These are phyloP conservation scores for Solanum lignicaule DNA, from an alignment of 257 asterid genomes.

Conservation along the genomic window DNA sequence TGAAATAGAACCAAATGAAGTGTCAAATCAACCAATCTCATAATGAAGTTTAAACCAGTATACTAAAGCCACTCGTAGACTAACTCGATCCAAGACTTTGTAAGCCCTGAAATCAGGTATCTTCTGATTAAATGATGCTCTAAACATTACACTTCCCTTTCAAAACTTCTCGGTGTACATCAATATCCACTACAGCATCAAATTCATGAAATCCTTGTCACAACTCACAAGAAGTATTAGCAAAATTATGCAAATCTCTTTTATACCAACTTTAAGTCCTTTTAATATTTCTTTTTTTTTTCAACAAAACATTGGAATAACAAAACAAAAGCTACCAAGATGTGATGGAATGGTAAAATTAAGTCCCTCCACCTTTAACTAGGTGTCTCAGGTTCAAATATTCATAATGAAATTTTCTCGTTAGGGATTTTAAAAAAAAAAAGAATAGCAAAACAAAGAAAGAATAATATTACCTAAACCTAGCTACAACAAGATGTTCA, in stretches of 20 bases:
- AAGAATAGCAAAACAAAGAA: not conserved
- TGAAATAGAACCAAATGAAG: slow-evolving; percentile 3
- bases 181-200: not conserved
- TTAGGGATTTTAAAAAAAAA: not conserved
- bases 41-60: not conserved
- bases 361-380: not conserved
- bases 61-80: not conserved
- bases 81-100: not conserved
- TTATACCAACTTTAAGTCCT: not conserved
- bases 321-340: not conserved
- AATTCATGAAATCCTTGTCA: not conserved
- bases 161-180: not conserved
- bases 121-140: not conserved
- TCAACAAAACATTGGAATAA: not conserved
- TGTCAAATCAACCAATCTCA: not conserved
- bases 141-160: not conserved
- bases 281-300: not conserved
- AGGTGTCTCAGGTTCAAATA: not conserved
- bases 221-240: not conserved
- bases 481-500: not conserved
- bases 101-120: not conserved
- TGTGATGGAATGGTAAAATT: not conserved
- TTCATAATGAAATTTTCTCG: not conserved
- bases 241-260: not conserved
- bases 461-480: not conserved